These are phyloP conservation scores for Pulchroboletus neoregius DNA, from an alignment of 1,284 basidiomycete genomes.

Conservation along the genomic window DNA sequence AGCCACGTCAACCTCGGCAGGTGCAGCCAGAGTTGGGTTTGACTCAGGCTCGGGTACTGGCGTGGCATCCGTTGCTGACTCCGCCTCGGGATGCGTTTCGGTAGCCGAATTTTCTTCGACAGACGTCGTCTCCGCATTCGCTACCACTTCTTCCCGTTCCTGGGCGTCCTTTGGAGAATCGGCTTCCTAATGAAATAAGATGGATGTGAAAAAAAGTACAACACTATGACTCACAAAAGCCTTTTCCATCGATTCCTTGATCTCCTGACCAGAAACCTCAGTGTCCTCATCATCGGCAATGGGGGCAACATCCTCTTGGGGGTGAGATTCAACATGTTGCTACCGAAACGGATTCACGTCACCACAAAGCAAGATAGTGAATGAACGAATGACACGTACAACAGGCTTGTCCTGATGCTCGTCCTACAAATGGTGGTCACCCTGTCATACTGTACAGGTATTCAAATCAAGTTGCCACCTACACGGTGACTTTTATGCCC, in stretches of 20 bases:
- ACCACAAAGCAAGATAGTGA: not conserved
- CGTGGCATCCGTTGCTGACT: not conserved
- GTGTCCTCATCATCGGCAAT: conserved; percentile 34
- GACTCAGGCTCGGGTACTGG: conserved; percentile 5
- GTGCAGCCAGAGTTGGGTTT: not conserved
- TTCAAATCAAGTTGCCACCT: conserved; percentile 10
- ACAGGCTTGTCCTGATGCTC: conserved; percentile 7
- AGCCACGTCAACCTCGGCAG: conserved; percentile 2
- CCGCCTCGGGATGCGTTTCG: not conserved
- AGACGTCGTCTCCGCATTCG: conserved; percentile 1
- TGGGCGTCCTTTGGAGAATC: conserved; percentile 35
- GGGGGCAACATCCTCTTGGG: conserved; percentile 9
- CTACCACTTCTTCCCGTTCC: conserved; percentile 23
- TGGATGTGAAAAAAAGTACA: not conserved
- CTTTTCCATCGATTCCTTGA: conserved; percentile 34
- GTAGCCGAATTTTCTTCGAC: not conserved
- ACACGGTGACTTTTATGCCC: conserved; percentile 25
- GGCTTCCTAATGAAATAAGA: conserved; percentile 21
- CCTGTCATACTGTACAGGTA: not conserved
- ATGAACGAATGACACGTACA: conserved; percentile 12
- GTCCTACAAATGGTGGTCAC: conserved; percentile 21
- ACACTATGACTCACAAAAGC: conserved; percentile 30
- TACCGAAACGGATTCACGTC: conserved; percentile 13
- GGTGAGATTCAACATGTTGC: conserved; percentile 19
- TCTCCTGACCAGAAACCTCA: conserved; percentile 33